These are phyloP conservation scores for Torrubiella hemipterigena DNA, from an alignment of 2,329 filamentous ascomycete species.

Conservation along the genomic window DNA sequence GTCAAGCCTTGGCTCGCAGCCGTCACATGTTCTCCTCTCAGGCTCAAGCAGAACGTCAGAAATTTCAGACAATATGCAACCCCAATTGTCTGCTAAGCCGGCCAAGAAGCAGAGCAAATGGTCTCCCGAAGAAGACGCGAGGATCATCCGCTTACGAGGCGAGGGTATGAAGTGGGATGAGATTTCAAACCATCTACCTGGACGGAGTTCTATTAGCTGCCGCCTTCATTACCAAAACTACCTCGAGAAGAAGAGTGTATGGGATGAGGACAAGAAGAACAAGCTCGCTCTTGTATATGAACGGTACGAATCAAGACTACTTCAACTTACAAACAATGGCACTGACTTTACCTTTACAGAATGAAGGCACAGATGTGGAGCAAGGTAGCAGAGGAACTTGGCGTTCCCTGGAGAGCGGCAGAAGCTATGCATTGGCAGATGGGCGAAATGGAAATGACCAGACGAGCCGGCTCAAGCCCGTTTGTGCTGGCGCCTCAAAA, in stretches of 20 bases:
- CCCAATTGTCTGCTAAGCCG: constrained; percentile 51
- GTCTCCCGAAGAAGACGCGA: constrained; percentile 84
- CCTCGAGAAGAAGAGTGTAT: constrained; percentile 80
- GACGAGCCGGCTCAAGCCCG: constrained; percentile 77
- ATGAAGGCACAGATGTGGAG: constrained; percentile 99
- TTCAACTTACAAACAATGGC: constrained; percentile 9
- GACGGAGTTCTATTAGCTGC: constrained; percentile 87
- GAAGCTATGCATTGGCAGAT: constrained; percentile 99
- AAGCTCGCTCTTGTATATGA: constrained; percentile 91
- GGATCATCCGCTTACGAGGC: constrained; percentile 84
- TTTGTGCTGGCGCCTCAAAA: constrained; percentile 52
- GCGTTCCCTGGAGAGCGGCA: constrained; percentile 85
- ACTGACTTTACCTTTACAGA: constrained; percentile 32
- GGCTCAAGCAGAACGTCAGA: not conserved
- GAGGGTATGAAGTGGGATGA: constrained; percentile 98
- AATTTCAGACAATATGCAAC: constrained; percentile 28
- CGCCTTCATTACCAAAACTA: constrained; percentile 96
- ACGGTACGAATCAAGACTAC: constrained; percentile 48
- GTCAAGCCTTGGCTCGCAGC: constrained; percentile 3
- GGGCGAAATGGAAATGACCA: constrained; percentile 86
- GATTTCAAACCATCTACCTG: constrained; percentile 82
- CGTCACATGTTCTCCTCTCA: constrained; percentile 1
- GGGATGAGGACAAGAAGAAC: constrained; percentile 97
- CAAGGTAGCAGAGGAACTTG: constrained; percentile 89
- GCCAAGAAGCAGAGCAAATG: constrained; percentile 96